Base-by-base conservation (phyloP, 2,329 filamentous ascomycete species). In the Monosporascus cannonballus region DNA sequence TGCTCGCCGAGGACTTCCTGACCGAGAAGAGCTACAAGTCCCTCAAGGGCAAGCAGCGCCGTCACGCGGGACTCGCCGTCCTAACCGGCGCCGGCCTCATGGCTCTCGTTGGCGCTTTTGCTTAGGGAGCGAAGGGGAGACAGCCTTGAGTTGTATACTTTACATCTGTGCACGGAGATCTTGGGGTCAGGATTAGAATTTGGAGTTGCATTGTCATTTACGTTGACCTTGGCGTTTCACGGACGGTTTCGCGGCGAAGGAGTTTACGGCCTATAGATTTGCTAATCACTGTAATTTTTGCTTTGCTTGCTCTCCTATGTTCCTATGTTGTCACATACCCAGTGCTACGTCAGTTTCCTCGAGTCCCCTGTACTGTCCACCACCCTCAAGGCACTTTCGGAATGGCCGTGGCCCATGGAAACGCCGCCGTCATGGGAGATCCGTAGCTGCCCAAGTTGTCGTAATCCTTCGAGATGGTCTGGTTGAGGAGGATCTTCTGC, bases 1-100 rank as follows among this genome's bases (percentile, higher is more conserved):
- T 96, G 20, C 76, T 96, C 47, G 87, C 89, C 0, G 90, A 95
- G 69, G 90, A 96, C 62, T 95, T 95, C 61, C 64, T 91, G 54
- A 84, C 81, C 14, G 86, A 90, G 59, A 86, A 88, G 73, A 89
- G 85, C 68, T 90, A 88, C 76, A 78, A 76, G 60, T 74, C 80
- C 20, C 71, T 90, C 38, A 79, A 78, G 53, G 87, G 87, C 0
- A 78, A 70, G 63, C 81, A 74, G 61, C 75, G 87, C 36, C 71
- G 84, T 14, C 76, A 79, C 49, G 87, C 87, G 0, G 89, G 83
- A 52, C 53, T 83, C 30, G 73, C 84, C 5, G 85, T 90, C 2
- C 74, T 85, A 27, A 72, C 73, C 1, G 87, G 87, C 0, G 84
- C 87, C 0, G 71, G 78, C 49, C 73, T 87, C 49, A 90, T 90